phyloP scores from a whole-genome alignment of 2,329 filamentous ascomycete species.

The Didymosphaeria variabile region DNA sequence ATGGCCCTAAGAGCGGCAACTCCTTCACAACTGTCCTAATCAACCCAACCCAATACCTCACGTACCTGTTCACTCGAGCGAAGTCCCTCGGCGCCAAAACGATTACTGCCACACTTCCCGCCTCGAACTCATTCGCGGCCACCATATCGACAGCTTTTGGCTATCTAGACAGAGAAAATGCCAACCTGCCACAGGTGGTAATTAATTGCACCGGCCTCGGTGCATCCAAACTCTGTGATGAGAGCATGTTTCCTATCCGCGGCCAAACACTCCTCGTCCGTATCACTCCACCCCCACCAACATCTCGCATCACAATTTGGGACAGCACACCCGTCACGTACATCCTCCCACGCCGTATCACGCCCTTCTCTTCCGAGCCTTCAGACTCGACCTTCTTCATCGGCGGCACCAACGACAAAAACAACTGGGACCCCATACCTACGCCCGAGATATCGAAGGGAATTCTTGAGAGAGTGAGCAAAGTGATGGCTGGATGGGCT shows the following conservation, averaged over 20 bases:
- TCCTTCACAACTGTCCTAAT: conserved; percentile 48
- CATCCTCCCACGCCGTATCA: conserved; percentile 54
- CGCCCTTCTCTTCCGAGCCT: conserved; percentile 31
- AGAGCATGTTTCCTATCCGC: conserved; percentile 52
- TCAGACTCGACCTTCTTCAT: conserved; percentile 46
- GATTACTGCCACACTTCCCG: conserved; percentile 42
- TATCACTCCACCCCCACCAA: conserved; percentile 46
- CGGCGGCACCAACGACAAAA: conserved; percentile 56
- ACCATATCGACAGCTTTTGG: conserved; percentile 29
- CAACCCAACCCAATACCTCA: conserved; percentile 50
- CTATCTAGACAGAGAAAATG: conserved; percentile 6
- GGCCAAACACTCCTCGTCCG: conserved; percentile 59
- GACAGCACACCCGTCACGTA: conserved; percentile 46
- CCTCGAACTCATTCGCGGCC: conserved; percentile 32
- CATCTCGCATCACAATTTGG: conserved; percentile 26
- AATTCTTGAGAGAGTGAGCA: conserved; percentile 50
- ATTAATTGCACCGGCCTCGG: conserved; percentile 57
- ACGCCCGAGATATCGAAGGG: conserved; percentile 44
- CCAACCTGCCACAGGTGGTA: conserved; percentile 36
- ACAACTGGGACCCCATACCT: conserved; percentile 43
- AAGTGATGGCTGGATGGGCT: conserved; percentile 41
- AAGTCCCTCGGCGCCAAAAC: conserved; percentile 33
- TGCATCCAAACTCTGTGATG: conserved; percentile 49
- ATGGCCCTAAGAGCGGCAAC: conserved; percentile 30
- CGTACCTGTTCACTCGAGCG: conserved; percentile 45